These are phyloP conservation scores for Xylariales sp. DNA, from an alignment of 2,329 filamentous ascomycete genomes.

Conservation along the genomic window DNA sequence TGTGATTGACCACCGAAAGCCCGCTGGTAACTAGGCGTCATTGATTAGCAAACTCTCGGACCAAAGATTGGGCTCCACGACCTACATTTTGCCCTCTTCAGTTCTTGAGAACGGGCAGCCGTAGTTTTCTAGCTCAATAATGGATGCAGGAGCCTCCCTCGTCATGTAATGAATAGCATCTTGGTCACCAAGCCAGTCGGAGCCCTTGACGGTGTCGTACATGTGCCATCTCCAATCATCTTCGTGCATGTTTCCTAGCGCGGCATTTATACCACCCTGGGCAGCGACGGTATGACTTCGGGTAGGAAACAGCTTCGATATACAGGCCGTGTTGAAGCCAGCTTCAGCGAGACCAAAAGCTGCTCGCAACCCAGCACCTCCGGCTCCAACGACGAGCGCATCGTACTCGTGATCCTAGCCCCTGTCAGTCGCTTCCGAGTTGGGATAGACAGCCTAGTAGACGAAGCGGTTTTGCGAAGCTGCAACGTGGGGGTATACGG, in stretches of 20 bases:
- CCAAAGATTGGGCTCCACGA: background rate
- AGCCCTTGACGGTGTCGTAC: constrained; percentile 99
- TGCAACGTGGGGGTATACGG: constrained; percentile 8
- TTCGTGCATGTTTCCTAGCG: constrained; percentile 95
- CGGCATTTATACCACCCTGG: constrained; percentile 88
- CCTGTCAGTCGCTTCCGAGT: constrained; percentile 41
- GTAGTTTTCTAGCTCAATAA: constrained; percentile 97
- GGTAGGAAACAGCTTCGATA: constrained; percentile 87
- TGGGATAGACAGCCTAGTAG: background rate
- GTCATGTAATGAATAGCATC: constrained; percentile 99
- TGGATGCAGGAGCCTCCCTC: constrained; percentile 88
- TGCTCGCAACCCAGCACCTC: constrained; percentile 82
- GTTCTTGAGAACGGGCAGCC: constrained; percentile 97
- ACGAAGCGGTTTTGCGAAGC: constrained; percentile 2
- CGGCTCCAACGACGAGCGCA: constrained; percentile 91
- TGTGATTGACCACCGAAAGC: constrained; percentile 98
- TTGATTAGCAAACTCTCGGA: constrained; percentile 40
- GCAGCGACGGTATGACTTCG: constrained; percentile 86
- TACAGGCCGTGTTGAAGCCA: constrained; percentile 90
- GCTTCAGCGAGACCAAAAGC: constrained; percentile 89
- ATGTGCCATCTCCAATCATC: constrained; percentile 99
- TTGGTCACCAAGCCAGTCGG: constrained; percentile 97
- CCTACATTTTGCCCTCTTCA: constrained; percentile 90
- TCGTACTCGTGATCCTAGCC: constrained; percentile 95
- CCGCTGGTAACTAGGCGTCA: constrained; percentile 81